These are phyloP conservation scores for Chloromonas sp. DNA, from an alignment of 163 green algal genomes.

Conservation along the genomic window DNA sequence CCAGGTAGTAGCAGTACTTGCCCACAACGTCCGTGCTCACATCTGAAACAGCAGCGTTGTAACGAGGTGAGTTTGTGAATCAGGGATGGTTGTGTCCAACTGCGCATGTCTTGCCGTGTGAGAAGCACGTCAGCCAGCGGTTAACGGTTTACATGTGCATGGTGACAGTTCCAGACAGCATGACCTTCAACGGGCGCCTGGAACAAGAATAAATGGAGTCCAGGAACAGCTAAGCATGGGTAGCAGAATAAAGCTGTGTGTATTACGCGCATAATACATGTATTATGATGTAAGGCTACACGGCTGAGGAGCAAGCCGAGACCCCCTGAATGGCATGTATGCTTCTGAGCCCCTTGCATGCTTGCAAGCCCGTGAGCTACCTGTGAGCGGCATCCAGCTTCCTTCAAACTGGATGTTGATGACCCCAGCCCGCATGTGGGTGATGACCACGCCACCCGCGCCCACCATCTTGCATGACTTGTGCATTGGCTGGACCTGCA, in stretches of 20 bases:
- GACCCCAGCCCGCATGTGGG: slow-evolving; percentile 37
- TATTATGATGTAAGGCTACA: too few relatives aligned
- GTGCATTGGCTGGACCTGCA: slow-evolving; percentile 44
- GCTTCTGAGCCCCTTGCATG: too few relatives aligned
- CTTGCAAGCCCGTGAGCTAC: slow-evolving; percentile 14
- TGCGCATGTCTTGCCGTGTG: background rate
- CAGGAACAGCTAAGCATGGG: too few relatives aligned
- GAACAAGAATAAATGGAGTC: too few relatives aligned
- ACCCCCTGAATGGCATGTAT: too few relatives aligned
- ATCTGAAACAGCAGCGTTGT: slow-evolving; percentile 17
- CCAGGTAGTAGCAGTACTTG: slow-evolving; percentile 82
- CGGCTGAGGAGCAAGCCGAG: too few relatives aligned
- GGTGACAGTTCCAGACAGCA: too few relatives aligned
- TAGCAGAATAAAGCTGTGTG: too few relatives aligned
- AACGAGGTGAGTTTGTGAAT: too few relatives aligned
- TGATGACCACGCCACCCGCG: slow-evolving; percentile 46
- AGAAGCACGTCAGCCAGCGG: background rate
- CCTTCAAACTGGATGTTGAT: slow-evolving; percentile 82
- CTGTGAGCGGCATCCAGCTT: slow-evolving; percentile 75
- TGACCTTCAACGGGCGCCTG: too few relatives aligned
- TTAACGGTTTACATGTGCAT: background rate
- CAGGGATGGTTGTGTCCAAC: background rate
- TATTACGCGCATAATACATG: too few relatives aligned
- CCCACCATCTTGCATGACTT: slow-evolving; percentile 50
- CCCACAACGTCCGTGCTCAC: slow-evolving; percentile 67